These are phyloP conservation scores for Aquanectria penicillioides DNA, from an alignment of 2,329 filamentous ascomycete genomes.

Conservation along the genomic window DNA sequence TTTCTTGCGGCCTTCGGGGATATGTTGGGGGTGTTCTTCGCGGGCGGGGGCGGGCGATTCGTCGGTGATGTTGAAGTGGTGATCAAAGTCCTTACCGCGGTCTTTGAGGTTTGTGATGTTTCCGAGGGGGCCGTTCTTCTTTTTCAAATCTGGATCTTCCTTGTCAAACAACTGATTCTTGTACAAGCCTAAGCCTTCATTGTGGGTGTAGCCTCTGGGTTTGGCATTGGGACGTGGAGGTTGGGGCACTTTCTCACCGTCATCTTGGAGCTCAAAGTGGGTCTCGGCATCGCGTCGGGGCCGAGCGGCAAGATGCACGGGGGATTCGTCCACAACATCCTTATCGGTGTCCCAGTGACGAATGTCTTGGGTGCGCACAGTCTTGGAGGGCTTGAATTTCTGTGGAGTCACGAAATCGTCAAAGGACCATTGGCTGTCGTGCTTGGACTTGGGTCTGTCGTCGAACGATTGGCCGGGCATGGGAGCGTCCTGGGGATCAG, in stretches of 20 bases:
- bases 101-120: conserved; percentile 79
- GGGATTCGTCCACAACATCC: conserved; percentile 60
- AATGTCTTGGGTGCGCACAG: conserved; percentile 71
- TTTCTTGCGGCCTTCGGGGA: conserved; percentile 71
- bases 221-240: conserved; percentile 55
- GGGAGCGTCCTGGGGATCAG: conserved; percentile 60
- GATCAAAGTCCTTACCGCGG: conserved; percentile 79
- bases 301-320: conserved; percentile 68
- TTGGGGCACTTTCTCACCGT: conserved; percentile 67
- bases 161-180: conserved; percentile 78
- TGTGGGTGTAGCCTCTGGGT: conserved; percentile 67
- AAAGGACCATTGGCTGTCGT: conserved; percentile 85
- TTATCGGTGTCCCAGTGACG: conserved; percentile 84
- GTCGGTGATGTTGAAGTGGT: conserved; percentile 82
- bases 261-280: conserved; percentile 87
- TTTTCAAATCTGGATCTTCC: conserved; percentile 55
- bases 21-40: conserved; percentile 51
- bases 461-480: conserved; percentile 53
- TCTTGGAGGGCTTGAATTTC: conserved; percentile 72
- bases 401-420: conserved; percentile 86
- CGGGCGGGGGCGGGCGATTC: conserved; percentile 63
- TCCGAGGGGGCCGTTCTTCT: conserved; percentile 61
- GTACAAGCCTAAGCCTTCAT: conserved; percentile 76
- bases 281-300: conserved; percentile 81
- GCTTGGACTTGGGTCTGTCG: conserved; percentile 66